These are phyloP conservation scores for Nitzschia palea DNA, from an alignment of 108 stramenopile genomes.

Conservation along the genomic window DNA sequence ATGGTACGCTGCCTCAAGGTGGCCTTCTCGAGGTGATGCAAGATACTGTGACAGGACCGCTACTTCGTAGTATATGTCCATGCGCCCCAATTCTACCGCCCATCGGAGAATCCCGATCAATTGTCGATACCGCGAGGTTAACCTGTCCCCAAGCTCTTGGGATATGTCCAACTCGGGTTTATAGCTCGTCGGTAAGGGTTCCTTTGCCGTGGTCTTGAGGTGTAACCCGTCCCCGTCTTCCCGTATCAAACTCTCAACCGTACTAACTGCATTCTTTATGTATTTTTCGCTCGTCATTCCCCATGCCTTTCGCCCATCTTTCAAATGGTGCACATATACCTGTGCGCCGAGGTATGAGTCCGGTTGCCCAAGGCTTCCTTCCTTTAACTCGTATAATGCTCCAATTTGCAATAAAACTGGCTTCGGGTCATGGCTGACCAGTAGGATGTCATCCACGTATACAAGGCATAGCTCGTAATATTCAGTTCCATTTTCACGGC, in stretches of 20 bases:
- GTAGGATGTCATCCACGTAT: constrained; percentile 28
- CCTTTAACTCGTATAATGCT: constrained; percentile 11
- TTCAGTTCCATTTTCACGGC: neutral
- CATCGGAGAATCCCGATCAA: constrained; percentile 21
- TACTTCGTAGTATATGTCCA: constrained; percentile 26
- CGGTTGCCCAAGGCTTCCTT: constrained; percentile 6
- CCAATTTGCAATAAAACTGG: constrained; percentile 3
- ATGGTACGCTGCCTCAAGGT: constrained; percentile 35
- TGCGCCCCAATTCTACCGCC: constrained; percentile 30
- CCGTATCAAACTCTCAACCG: constrained; percentile 20
- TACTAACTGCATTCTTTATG: neutral
- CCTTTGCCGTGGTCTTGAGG: neutral
- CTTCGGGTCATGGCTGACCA: constrained; percentile 3
- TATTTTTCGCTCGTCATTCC: neutral
- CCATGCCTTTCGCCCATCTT: neutral
- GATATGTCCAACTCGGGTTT: constrained; percentile 1
- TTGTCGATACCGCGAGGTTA: neutral
- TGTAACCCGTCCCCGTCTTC: neutral
- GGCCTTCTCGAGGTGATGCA: constrained; percentile 30
- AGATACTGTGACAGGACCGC: constrained; percentile 33
- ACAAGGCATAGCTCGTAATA: constrained; percentile 42
- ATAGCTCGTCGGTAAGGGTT: constrained; percentile 1
- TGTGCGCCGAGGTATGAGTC: constrained; percentile 20
- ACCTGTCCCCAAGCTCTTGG: neutral
- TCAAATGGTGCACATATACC: neutral